Evolutionary conservation across 371 early-diverging fungal genomes (phyloP).

Genomic region (Rhizopus stolonifer): DNA sequence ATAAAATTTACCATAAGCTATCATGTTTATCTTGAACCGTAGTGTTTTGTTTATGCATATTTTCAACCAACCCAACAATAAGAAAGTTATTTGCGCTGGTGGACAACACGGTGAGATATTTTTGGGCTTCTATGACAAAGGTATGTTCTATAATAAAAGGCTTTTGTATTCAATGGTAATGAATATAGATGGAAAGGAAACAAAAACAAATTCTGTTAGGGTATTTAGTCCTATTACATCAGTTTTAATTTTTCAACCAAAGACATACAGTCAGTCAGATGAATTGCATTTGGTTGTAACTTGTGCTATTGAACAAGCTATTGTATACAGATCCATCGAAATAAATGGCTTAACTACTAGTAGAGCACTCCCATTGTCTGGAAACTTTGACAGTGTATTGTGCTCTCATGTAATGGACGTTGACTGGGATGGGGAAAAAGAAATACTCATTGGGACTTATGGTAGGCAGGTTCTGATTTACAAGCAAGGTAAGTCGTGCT

Average conservation of each 20-base stretch:
- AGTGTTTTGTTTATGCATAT: constrained; percentile 58
- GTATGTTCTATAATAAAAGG: constrained; percentile 3
- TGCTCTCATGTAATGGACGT: constrained; percentile 75
- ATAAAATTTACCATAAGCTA: neutral
- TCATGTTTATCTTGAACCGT: neutral
- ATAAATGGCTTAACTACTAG: constrained; percentile 41
- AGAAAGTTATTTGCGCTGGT: constrained; percentile 57
- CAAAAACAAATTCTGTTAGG: constrained; percentile 30
- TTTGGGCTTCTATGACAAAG: constrained; percentile 37
- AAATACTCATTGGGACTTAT: constrained; percentile 73
- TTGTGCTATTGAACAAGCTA: constrained; percentile 64
- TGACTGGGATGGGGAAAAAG: constrained; percentile 71
- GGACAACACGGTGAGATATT: constrained; percentile 62
- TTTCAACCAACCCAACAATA: constrained; percentile 41
- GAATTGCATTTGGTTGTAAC: constrained; percentile 60
- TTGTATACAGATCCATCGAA: constrained; percentile 54
- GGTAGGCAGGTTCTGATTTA: constrained; percentile 73
- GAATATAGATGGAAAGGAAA: constrained; percentile 31
- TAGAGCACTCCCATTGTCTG: constrained; percentile 53
- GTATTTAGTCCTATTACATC: constrained; percentile 52
- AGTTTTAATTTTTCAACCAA: constrained; percentile 51
- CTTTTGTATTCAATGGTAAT: neutral
- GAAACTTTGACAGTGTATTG: constrained; percentile 65
- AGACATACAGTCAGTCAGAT: constrained; percentile 32
- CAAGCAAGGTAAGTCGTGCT: constrained; percentile 55